These are phyloP conservation scores for Pulveroboletus ridleyi DNA, from an alignment of 1,284 basidiomycete genomes.

Conservation along the genomic window DNA sequence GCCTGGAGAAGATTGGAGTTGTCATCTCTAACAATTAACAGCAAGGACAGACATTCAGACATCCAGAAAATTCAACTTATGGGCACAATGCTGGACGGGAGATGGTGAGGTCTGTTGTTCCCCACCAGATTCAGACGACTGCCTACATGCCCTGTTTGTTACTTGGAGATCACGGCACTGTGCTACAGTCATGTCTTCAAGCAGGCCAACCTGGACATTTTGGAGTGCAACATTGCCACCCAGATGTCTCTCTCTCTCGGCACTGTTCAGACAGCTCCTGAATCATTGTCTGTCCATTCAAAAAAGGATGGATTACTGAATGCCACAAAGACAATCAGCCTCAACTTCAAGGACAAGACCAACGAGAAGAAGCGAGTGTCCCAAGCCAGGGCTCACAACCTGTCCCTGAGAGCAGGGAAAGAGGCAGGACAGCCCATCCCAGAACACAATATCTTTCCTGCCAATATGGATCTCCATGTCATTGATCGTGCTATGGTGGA, in stretches of 20 bases:
- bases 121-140: slow-evolving; percentile 49
- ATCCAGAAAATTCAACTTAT: too few relatives aligned
- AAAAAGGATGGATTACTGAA: slow-evolving; percentile 25
- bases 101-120: slow-evolving; percentile 52
- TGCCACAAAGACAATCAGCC: slow-evolving; percentile 19
- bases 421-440: slow-evolving; percentile 20
- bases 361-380: slow-evolving; percentile 13
- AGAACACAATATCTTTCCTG: slow-evolving; percentile 27
- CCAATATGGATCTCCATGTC: slow-evolving; percentile 33
- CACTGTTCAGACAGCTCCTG: slow-evolving; percentile 37
- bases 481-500: slow-evolving; percentile 39
- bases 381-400: slow-evolving; percentile 20
- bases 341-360: slow-evolving; percentile 30
- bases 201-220: slow-evolving; percentile 63
- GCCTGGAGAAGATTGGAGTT: too few relatives aligned
- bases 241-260: slow-evolving; percentile 53
- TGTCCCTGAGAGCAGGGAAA: slow-evolving; percentile 15
- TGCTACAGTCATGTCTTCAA: slow-evolving; percentile 69
- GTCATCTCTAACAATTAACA: too few relatives aligned
- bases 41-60: too few relatives aligned
- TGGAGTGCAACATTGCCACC: slow-evolving; percentile 65
- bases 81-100: slow-evolving; percentile 37
- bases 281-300: slow-evolving; percentile 28
- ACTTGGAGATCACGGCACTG: slow-evolving; percentile 52
- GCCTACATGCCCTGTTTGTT: slow-evolving; percentile 63